Conservation (phyloP, 768 basidiomycete genomes). For the Imleria badia region DNA sequence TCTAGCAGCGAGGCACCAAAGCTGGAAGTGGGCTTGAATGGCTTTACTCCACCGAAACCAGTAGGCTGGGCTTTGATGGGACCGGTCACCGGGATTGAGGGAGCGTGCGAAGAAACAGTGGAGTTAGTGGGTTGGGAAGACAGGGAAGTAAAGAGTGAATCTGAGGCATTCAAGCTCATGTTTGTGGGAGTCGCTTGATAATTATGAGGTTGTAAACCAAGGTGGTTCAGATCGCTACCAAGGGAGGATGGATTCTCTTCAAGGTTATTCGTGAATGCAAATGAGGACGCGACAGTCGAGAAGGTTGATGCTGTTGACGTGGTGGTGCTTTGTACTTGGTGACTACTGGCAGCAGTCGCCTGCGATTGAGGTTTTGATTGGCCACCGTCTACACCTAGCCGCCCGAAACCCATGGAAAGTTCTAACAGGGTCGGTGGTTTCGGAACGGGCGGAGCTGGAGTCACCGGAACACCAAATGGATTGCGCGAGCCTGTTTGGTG, state of each 20-base stretch:
- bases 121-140: conserved; percentile 54
- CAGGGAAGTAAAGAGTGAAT: conserved; percentile 45
- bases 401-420: conserved; percentile 54
- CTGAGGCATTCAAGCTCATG: conserved; percentile 45
- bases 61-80: conserved; percentile 45
- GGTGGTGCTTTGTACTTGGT: conserved; percentile 26
- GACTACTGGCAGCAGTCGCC: conserved; percentile 32
- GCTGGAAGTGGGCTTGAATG: conserved; percentile 79
- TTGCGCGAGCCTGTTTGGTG: conserved; percentile 95
- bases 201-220: conserved; percentile 24
- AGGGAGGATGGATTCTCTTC: conserved; percentile 19
- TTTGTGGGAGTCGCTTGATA: conserved; percentile 37
- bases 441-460: conserved; percentile 62
- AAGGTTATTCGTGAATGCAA: conserved; percentile 44
- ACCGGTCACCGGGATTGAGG: conserved; percentile 34
- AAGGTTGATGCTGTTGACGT: conserved; percentile 44
- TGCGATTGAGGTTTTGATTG: conserved; percentile 33
- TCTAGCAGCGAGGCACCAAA: conserved; percentile 78
- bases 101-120: conserved; percentile 31
- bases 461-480: conserved; percentile 82
- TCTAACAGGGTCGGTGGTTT: conserved; percentile 82
- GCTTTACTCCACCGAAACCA: conserved; percentile 62
- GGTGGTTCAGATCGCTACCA: conserved; percentile 6
- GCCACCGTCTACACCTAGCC: conserved; percentile 19
- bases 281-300: conserved; percentile 72